phyloP scores from a whole-genome alignment of 805 yeast species.

The Saccharomycopsis olivae region DNA sequence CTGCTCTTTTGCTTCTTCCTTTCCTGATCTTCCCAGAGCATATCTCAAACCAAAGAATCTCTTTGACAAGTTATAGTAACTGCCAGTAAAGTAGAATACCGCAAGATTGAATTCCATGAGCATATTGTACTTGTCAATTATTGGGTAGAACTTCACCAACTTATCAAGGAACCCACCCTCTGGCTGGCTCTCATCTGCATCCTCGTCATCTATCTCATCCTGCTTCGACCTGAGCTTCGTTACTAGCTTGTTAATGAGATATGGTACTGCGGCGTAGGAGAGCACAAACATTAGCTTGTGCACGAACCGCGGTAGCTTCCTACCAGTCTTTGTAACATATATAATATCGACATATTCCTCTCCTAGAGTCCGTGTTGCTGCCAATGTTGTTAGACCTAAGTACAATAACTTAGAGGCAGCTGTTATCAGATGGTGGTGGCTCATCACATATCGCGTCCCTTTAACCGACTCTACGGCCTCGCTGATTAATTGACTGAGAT shows the following conservation, averaged over 20 bases:
- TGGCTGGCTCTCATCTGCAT: neutral
- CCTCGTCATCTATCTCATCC: slow-evolving; percentile 5
- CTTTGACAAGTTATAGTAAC: slow-evolving; percentile 69
- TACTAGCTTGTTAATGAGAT: slow-evolving; percentile 24
- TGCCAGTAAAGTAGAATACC: slow-evolving; percentile 71
- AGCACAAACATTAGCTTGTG: slow-evolving; percentile 49
- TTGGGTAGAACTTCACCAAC: no score
- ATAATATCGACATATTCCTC: slow-evolving; percentile 86
- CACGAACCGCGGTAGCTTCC: slow-evolving; percentile 29
- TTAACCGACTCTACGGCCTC: no score
- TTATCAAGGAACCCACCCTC: no score
- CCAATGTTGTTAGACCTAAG: slow-evolving; percentile 60
- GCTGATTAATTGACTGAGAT: slow-evolving; percentile 42
- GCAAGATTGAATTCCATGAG: slow-evolving; percentile 66
- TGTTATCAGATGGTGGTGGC: slow-evolving; percentile 51
- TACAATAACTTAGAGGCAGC: slow-evolving; percentile 51
- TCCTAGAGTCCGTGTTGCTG: slow-evolving; percentile 77
- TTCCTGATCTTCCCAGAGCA: slow-evolving; percentile 44
- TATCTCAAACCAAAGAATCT: slow-evolving; percentile 74
- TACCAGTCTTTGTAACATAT: slow-evolving; percentile 48
- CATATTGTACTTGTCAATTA: slow-evolving; percentile 25
- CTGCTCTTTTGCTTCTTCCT: slow-evolving; percentile 2
- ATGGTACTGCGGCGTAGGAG: slow-evolving; percentile 56
- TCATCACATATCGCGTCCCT: slow-evolving; percentile 42
- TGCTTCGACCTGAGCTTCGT: slow-evolving; percentile 11